Evolutionary conservation across 768 basidiomycete species (phyloP), one percentile per base, ranked within the genome.

Genomic region (Pleurotus sapidus): DNA sequence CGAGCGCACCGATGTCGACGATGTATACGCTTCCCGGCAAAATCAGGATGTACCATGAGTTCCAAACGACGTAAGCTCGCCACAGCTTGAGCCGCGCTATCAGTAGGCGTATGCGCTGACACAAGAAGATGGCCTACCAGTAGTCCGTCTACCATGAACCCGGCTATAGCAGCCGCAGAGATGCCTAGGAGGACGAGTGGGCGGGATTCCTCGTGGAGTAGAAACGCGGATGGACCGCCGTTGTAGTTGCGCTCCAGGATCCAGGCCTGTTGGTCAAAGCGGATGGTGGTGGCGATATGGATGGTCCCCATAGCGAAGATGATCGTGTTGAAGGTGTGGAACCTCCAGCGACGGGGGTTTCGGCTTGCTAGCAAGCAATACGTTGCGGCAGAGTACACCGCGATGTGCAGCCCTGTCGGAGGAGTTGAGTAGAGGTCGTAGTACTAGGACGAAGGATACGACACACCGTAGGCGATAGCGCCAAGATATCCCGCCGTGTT

Each of bases 301-400:
- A 50, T 34, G 20, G 49, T 50, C n/a, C 49, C 49, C n/a, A 50
- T 25, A 5, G 49, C 49, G 27, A 50, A 50, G 49, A 50, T 20
- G 25, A 50, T 15, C 8, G 49, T 27, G 49, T 27, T 50, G 49
- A 50, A 50, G 27, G 37, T 5, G 15, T 50, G 49, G 14, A 23
- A 17, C 5, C 27, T 27, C 24, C 30, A 50, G 23, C 49, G 23
- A 30, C 14, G 24, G 25, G 49, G 24, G 7, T 27, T 50, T 15
- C 49, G 23, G 20, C 49, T 25, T 15, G 15, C 23, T 15, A 50
- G 49, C 27, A 30, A 30, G 27, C 8, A 48, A 25, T 48, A 48
- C 20, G 47, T 48, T 17, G 47, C 47, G 6, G 24, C 27, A 18
- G 47, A 48, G 17, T 50, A 50, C 1, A 50, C 49, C 15, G 49